Percentiles rank a stretch among this genome's conserved stretches.
Conservation (phyloP, 371 early-diverging fungal genomes). For the Syncephalastrum monosporum region DNA sequence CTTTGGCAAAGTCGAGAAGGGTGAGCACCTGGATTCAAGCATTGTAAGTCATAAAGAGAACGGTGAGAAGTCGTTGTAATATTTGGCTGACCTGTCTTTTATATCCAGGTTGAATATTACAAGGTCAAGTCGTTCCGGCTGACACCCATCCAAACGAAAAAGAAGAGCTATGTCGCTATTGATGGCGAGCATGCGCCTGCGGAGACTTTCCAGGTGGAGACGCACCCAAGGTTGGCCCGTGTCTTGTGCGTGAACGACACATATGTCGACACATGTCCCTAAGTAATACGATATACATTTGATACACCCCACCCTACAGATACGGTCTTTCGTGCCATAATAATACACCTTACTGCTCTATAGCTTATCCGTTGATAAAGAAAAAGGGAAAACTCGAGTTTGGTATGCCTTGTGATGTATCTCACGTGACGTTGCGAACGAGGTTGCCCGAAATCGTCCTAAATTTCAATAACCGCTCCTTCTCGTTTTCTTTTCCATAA, state of each 20-base stretch:
- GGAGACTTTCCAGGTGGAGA: slow-evolving; percentile 62
- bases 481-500: slow-evolving; percentile 8
- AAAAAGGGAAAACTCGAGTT: too few species aligned
- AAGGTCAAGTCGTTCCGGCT: slow-evolving; percentile 62
- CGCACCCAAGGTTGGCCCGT: slow-evolving; percentile 51
- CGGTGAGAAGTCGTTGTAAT: too few species aligned
- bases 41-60: slow-evolving; percentile 33
- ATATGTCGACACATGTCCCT: slow-evolving; percentile 17
- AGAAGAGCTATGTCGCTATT: slow-evolving; percentile 53
- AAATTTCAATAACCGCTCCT: too few species aligned
- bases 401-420: too few species aligned
- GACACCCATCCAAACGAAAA: slow-evolving; percentile 40
- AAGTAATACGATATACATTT: too few species aligned
- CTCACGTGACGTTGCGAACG: too few species aligned
- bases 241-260: slow-evolving; percentile 43
- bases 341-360: too few species aligned
- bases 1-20: slow-evolving; percentile 52
- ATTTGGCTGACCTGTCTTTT: too few species aligned
- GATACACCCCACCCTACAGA: too few species aligned
- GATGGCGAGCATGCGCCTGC: slow-evolving; percentile 65
- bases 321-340: too few species aligned
- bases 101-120: slow-evolving; percentile 49
- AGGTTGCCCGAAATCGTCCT: too few species aligned
- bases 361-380: too few species aligned
- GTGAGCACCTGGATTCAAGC: slow-evolving; percentile 47